Evolutionary conservation across 768 basidiomycete genomes (phyloP), one percentile per base, ranked within the genome.

Genomic region (Tephrocybe sp.): DNA sequence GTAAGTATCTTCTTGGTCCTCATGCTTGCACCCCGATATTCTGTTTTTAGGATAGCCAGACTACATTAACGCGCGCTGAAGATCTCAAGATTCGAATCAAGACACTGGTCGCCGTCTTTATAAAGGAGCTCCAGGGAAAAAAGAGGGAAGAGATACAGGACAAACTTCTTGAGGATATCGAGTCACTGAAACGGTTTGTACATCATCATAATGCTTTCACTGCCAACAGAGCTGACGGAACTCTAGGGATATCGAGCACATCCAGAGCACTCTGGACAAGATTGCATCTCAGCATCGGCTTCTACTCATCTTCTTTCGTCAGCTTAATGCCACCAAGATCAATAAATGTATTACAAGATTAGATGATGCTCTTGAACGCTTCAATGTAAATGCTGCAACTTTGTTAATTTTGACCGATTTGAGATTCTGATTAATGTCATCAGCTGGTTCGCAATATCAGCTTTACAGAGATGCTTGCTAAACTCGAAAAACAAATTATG

Each of bases 91-190:
- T 52, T 2, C 55, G 55, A 5, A 50, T 56, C 39, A 41, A 49
- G 51, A 38, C 51, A 10, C 35, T 56, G 4, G 39, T 56, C 5
- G 26, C 23, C 3, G 30, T 50, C 12, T 33, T 52, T 22, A 51
- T 53, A 17, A 49, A 53, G 5, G 48, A 42, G n/a, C 42, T 56
- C 26, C 52, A 56, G 23, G 51, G 48, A 11, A 56, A 53, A 42
- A 52, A 50, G 20, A 20, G 12, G 11, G 49, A 46, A 9, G 53
- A 54, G 16, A 38, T 50, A 1, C 30, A 31, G 2, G 49, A 19
- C 4, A 45, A 47, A 34, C 5, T 56, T 2, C 20, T 41, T 1
- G 8, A 52, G 9, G 49, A 55, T 19, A 55, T 55, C 8, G 6
- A 48, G 20, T n/a, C 13, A 0, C 33, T 55, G 19, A 17, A 48